A percentile compares a stretch with the other conserved stretches of the same genome.
Evolutionary conservation across 2,329 filamentous ascomycete species (phyloP).

Genomic region (Aureobasidium sp.): DNA sequence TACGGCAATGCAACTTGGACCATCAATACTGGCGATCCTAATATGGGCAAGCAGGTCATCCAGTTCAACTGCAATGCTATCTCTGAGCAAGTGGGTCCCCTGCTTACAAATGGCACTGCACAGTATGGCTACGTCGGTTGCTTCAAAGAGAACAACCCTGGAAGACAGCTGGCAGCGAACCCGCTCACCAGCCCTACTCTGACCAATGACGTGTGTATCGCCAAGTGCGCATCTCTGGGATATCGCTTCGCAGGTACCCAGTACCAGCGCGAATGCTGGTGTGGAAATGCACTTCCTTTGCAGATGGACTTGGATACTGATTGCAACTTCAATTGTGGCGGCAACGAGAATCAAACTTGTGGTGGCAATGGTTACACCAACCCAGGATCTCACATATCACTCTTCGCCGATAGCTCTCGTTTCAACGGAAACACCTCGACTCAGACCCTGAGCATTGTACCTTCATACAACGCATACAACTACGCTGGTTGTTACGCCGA

Average conservation of each 20-base stretch:
- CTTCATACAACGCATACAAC: constrained; percentile 17
- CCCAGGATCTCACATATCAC: constrained; percentile 45
- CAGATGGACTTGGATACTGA: constrained; percentile 42
- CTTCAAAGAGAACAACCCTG: constrained; percentile 63
- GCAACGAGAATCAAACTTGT: constrained; percentile 35
- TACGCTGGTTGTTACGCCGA: constrained; percentile 22
- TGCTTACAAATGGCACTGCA: constrained; percentile 49
- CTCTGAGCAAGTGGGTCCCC: constrained; percentile 58
- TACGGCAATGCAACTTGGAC: constrained; percentile 58
- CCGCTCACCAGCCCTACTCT: constrained; percentile 47
- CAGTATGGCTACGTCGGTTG: constrained; percentile 62
- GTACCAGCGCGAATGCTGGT: constrained; percentile 47
- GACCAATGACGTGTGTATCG: constrained; percentile 53
- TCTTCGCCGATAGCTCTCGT: constrained; percentile 34
- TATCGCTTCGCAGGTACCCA: constrained; percentile 55
- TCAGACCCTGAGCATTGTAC: constrained; percentile 27
- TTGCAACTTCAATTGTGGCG: constrained; percentile 34
- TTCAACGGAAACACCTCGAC: constrained; percentile 31
- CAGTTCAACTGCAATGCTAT: constrained; percentile 60
- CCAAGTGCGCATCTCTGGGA: constrained; percentile 40
- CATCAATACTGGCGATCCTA: constrained; percentile 63
- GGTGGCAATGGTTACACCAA: constrained; percentile 35
- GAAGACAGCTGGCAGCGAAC: constrained; percentile 54
- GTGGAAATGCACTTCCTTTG: constrained; percentile 53
- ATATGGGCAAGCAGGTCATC: constrained; percentile 58